Conservation (phyloP, 768 basidiomycete species). For the Cystofilobasidium capitatum region DNA sequence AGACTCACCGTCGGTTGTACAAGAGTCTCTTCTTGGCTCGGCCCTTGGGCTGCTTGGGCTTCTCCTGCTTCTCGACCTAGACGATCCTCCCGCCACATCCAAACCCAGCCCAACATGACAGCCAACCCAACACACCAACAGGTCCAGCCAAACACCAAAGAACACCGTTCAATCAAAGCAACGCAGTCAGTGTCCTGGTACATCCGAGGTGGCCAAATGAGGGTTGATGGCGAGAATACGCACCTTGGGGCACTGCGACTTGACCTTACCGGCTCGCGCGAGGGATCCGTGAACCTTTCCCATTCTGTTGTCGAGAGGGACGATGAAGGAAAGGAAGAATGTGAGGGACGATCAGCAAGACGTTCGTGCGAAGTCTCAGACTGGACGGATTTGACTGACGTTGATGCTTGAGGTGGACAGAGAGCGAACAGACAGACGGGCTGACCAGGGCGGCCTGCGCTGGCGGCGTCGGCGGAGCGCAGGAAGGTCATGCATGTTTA, state of each 20-base stretch:
- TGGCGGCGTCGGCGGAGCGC: background rate
- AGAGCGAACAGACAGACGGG: background rate
- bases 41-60: constrained; percentile 95
- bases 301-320: background rate
- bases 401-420: constrained; percentile 4
- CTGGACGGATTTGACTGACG: background rate
- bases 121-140: background rate
- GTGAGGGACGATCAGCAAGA: background rate
- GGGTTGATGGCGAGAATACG: background rate
- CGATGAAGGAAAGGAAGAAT: background rate
- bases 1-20: constrained; percentile 72
- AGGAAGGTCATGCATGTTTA: no score
- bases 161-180: background rate
- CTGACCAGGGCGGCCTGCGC: background rate
- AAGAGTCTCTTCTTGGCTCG: constrained; percentile 93
- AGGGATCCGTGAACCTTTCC: constrained; percentile 78
- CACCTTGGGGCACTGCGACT: constrained; percentile 52
- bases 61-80: constrained; percentile 86
- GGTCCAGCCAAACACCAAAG: background rate
- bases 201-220: background rate
- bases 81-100: background rate
- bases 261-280: constrained; percentile 99
- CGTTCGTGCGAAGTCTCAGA: background rate
- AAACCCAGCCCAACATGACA: constrained; percentile 26
- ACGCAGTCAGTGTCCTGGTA: background rate